These are phyloP conservation scores for Viola pubescens DNA, from an alignment of 441 rosid species.

Conservation along the genomic window DNA sequence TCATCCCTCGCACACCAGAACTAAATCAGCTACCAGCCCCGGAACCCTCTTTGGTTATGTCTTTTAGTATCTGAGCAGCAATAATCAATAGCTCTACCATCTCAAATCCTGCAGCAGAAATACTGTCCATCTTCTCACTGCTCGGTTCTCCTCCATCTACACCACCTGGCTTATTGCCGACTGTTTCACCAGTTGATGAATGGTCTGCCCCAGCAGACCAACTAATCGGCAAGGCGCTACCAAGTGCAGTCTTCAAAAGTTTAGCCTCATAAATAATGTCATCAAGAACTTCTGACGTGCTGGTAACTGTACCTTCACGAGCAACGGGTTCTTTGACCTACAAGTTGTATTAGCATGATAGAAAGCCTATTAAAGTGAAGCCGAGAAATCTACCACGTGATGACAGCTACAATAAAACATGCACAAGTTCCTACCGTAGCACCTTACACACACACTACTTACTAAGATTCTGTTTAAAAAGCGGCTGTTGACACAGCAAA, in stretches of 20 bases:
- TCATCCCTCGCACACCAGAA: slow-evolving; percentile 2
- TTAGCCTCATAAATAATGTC: slow-evolving; percentile 65
- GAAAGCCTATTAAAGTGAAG: slow-evolving; percentile 3
- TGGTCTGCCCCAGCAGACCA: slow-evolving; percentile 78
- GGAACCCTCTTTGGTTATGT: slow-evolving; percentile 14
- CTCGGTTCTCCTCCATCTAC: slow-evolving; percentile 25
- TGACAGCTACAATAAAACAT: neutral
- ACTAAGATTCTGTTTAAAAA: neutral
- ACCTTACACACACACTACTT: neutral
- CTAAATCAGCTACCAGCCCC: slow-evolving; percentile 16
- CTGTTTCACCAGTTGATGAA: slow-evolving; percentile 28
- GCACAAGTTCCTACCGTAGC: neutral
- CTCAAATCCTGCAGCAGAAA: slow-evolving; percentile 86
- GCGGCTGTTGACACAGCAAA: neutral
- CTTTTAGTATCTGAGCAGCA: slow-evolving; percentile 60
- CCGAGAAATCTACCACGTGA: neutral
- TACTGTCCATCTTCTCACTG: slow-evolving; percentile 54
- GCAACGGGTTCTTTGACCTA: slow-evolving; percentile 53
- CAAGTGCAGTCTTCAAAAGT: slow-evolving; percentile 81
- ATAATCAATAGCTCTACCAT: slow-evolving; percentile 92
- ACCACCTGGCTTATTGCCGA: slow-evolving; percentile 15
- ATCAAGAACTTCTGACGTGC: slow-evolving; percentile 36
- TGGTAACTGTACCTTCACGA: slow-evolving; percentile 26
- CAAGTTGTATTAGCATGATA: slow-evolving; percentile 11
- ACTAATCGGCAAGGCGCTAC: slow-evolving; percentile 81